A percentile compares a stretch with the other conserved stretches of the same genome.
Evolutionary conservation across 2,329 filamentous ascomycete species (phyloP).

Genomic region (Penicillium sp.): DNA sequence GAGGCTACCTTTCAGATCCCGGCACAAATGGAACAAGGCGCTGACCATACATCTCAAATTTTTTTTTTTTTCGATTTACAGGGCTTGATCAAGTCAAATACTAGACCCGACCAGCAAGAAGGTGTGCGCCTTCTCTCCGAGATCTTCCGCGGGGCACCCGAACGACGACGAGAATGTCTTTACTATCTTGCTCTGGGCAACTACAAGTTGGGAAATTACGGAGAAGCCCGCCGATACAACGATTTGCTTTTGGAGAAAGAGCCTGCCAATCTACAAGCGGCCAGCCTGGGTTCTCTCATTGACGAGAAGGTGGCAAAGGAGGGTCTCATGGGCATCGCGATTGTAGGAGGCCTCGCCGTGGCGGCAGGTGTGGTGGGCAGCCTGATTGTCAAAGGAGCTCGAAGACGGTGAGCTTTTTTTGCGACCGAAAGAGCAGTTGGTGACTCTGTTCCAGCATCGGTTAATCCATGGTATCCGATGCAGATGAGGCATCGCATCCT

Average conservation of each 20-base stretch:
- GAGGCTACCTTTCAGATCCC: not conserved
- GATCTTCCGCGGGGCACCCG: slow-evolving; percentile 89
- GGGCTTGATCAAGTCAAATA: slow-evolving; percentile 91
- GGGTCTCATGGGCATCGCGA: slow-evolving; percentile 87
- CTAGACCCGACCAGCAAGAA: slow-evolving; percentile 81
- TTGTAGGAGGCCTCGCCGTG: slow-evolving; percentile 86
- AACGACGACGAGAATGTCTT: slow-evolving; percentile 92
- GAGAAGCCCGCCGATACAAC: slow-evolving; percentile 89
- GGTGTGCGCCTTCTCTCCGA: slow-evolving; percentile 90
- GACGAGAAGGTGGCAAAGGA: slow-evolving; percentile 96
- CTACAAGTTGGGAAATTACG: slow-evolving; percentile 97
- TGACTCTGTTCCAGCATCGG: no score
- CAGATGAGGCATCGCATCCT: no score
- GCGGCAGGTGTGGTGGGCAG: slow-evolving; percentile 90
- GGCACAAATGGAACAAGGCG: not conserved
- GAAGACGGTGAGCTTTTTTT: slow-evolving; percentile 46
- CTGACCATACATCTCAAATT: slow-evolving; percentile 10
- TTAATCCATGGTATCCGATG: no score
- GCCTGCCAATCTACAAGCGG: slow-evolving; percentile 82
- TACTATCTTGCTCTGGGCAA: slow-evolving; percentile 97
- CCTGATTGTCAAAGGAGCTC: slow-evolving; percentile 70
- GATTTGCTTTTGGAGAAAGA: slow-evolving; percentile 87
- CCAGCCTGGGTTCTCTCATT: slow-evolving; percentile 78
- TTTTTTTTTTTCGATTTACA: slow-evolving; percentile 40
- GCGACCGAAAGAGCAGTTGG: no score